Evolutionary conservation across 2,329 filamentous ascomycete genomes (phyloP).

Genomic region (Penicillium sp.): DNA sequence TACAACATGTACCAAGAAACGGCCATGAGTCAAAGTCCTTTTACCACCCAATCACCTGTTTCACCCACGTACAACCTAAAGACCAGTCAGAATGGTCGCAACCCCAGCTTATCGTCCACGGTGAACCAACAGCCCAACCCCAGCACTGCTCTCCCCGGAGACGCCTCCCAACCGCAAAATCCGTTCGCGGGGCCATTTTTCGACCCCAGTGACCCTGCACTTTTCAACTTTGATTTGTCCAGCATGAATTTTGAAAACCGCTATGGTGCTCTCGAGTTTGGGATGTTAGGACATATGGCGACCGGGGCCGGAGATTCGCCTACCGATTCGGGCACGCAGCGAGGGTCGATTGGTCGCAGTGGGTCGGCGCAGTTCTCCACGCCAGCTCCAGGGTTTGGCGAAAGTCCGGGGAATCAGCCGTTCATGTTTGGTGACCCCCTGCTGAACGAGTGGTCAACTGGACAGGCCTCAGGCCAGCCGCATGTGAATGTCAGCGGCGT

Average conservation of each 20-base stretch:
- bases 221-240: slow-evolving; percentile 95
- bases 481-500: slow-evolving; percentile 37
- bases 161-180: slow-evolving; percentile 38
- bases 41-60: slow-evolving; percentile 65
- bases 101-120: slow-evolving; percentile 34
- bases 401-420: slow-evolving; percentile 46
- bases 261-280: slow-evolving; percentile 92
- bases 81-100: slow-evolving; percentile 38
- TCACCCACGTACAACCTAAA: slow-evolving; percentile 68
- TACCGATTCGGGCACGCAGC: slow-evolving; percentile 57
- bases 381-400: slow-evolving; percentile 43
- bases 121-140: slow-evolving; percentile 46
- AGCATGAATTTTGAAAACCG: slow-evolving; percentile 94
- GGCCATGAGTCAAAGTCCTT: slow-evolving; percentile 53
- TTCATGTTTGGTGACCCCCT: slow-evolving; percentile 49
- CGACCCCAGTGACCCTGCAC: slow-evolving; percentile 84
- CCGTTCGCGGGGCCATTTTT: slow-evolving; percentile 64
- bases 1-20: slow-evolving; percentile 51
- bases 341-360: slow-evolving; percentile 47
- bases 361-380: slow-evolving; percentile 42
- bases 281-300: slow-evolving; percentile 94
- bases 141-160: slow-evolving; percentile 51
- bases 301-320: slow-evolving; percentile 82
- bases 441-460: slow-evolving; percentile 47
- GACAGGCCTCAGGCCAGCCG: slow-evolving; percentile 32